Base-by-base conservation (phyloP, 306 rosid species). In the Rosa rugosa region DNA sequence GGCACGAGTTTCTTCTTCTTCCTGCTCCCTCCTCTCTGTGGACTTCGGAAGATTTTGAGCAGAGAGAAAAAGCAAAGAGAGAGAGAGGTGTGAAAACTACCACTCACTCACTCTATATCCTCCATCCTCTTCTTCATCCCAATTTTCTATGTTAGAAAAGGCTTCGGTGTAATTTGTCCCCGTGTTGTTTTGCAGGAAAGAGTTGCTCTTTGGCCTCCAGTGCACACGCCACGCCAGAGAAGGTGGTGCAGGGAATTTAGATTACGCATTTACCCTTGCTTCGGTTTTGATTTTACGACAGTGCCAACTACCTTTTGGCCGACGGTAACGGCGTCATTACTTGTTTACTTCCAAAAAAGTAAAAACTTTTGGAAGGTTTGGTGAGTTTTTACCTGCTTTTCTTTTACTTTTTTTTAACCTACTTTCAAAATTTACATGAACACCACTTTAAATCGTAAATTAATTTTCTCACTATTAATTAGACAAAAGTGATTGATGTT, bases 161-260 rank as follows among this genome's bases (percentile, higher is more conserved):
- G 80, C 84, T 84, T 86, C 92, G 92, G 87, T 86, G 84, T 44
- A 20, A 12, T 81, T 66, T 80, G 87, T 83, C 83, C 25, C 67
- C 63, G 80, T 77, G 38, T 54, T 63, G 36, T 83, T 80, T 75
- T 4, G 57, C 65, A 40, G 38, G 23, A 5, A 44, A 59, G 11
- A 4, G 13, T 17, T 23, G 13, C 18, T 27, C 22, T 27, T 45
- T 44, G 45, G 59, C 79, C 73, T 16, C 51, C 20, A 57, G 54
- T 25, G 57, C 80, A 20, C 56, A 40, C 77, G 5, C 50, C 71
- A 67, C 50, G 77, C 73, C 76, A 81, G 71, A 40, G 23, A 40
- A 69, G 42, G 38, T 44, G 46, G 46, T 44, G 46, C 41, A 27
- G 22, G 59, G 75, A 54, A 1, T 65, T 49, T 49, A 31, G 4